These are phyloP conservation scores for Chlorella sorokiniana DNA, from an alignment of 139 green algal genomes.

Conservation along the genomic window DNA sequence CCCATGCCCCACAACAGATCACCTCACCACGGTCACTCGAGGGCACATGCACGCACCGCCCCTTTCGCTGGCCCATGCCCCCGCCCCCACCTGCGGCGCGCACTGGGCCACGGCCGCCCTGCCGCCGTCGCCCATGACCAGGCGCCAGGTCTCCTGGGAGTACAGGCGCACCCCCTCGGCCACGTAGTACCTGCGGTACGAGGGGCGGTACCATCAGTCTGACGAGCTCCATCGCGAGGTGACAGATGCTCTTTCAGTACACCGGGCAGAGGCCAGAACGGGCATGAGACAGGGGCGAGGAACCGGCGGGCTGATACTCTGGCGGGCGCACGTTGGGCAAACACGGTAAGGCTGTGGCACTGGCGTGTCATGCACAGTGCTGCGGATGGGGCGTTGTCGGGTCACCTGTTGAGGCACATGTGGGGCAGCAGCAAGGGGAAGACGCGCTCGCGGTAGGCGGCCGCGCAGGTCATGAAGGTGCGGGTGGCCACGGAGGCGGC, in stretches of 20 bases:
- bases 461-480: conserved; percentile 62
- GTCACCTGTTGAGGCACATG: conserved; percentile 90
- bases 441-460: conserved; percentile 42
- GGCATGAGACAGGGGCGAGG: too few species aligned
- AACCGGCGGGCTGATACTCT: too few species aligned
- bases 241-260: too few species aligned
- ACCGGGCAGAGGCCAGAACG: too few species aligned
- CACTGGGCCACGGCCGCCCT: conserved; percentile 63
- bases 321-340: too few species aligned
- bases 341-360: too few species aligned
- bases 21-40: not conserved
- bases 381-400: too few species aligned
- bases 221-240: not conserved
- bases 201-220: not conserved
- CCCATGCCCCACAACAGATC: not conserved
- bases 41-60: not conserved
- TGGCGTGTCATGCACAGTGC: too few species aligned
- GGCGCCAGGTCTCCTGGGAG: conserved; percentile 84
- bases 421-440: conserved; percentile 72
- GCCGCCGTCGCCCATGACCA: conserved; percentile 68
- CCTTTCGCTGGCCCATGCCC: not conserved
- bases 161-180: conserved; percentile 90
- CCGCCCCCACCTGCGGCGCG: conserved; percentile 26
- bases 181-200: conserved; percentile 74
- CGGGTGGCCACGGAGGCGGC: conserved; percentile 74